phyloP scores from a whole-genome alignment of 768 basidiomycete genomes.

The Clavaria fumosa region DNA sequence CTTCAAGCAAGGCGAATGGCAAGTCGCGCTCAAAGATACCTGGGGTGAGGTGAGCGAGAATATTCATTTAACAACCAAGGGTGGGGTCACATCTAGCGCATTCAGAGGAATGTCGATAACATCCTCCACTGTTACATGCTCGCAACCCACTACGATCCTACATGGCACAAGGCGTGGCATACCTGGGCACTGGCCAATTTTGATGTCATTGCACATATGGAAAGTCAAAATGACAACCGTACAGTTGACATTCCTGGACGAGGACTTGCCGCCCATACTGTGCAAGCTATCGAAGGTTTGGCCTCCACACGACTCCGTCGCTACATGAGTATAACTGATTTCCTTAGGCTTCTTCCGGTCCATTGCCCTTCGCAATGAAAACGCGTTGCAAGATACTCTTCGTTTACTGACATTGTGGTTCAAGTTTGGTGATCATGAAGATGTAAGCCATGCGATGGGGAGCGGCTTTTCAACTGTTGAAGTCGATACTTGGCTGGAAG shows the following conservation, averaged over 20 bases:
- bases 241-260: conserved; percentile 41
- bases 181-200: conserved; percentile 97
- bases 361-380: conserved; percentile 76
- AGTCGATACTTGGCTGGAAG: conserved; percentile 97
- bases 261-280: conserved; percentile 66
- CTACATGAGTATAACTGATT: conserved; percentile 6
- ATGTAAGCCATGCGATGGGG: conserved; percentile 80
- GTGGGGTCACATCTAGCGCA: conserved; percentile 7
- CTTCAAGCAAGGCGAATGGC: conserved; percentile 95
- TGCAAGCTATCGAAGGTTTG: conserved; percentile 83
- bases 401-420: conserved; percentile 94
- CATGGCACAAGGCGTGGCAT: conserved; percentile 99
- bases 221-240: conserved; percentile 43
- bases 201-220: conserved; percentile 75
- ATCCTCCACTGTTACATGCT: conserved; percentile 74
- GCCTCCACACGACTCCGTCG: background rate
- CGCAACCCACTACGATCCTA: conserved; percentile 81
- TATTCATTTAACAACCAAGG: background rate
- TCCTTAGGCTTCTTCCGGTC: conserved; percentile 82
- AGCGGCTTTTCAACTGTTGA: conserved; percentile 79
- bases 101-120: conserved; percentile 60
- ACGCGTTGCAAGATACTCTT: conserved; percentile 88
- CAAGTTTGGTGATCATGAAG: conserved; percentile 83
- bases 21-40: conserved; percentile 59
- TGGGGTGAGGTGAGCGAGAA: conserved; percentile 42